A percentile compares a stretch with the other conserved stretches of the same genome.
phyloP scores from a whole-genome alignment of 2,329 filamentous ascomycete genomes.

The Curvularia verruculosa region DNA sequence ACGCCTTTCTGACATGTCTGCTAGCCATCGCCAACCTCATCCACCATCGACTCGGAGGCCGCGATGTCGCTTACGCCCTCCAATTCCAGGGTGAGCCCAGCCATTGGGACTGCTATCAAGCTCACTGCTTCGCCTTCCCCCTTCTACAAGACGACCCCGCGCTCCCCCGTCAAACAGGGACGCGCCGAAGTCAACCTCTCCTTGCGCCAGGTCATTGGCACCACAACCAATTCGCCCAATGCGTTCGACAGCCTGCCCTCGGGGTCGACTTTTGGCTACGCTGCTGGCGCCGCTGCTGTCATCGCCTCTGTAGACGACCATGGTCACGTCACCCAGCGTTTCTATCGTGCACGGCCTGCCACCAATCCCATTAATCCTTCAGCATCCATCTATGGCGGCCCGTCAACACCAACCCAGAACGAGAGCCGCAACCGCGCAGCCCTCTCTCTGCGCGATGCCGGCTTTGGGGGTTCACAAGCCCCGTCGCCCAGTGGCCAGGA shows the following conservation, averaged over 20 bases:
- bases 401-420: slow-evolving; percentile 60
- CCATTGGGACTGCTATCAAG: slow-evolving; percentile 48
- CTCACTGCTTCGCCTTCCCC: slow-evolving; percentile 74
- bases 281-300: slow-evolving; percentile 91
- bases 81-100: slow-evolving; percentile 49
- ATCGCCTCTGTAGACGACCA: slow-evolving; percentile 78
- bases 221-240: slow-evolving; percentile 81
- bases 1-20: slow-evolving; percentile 38
- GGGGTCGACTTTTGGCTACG: slow-evolving; percentile 78
- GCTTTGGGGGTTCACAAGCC: slow-evolving; percentile 50
- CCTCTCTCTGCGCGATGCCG: slow-evolving; percentile 58
- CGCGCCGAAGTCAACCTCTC: slow-evolving; percentile 63
- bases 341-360: slow-evolving; percentile 83
- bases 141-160: slow-evolving; percentile 62
- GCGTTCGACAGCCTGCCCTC: slow-evolving; percentile 82
- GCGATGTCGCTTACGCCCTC: slow-evolving; percentile 50
- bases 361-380: slow-evolving; percentile 69
- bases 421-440: slow-evolving; percentile 65
- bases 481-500: slow-evolving; percentile 57
- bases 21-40: slow-evolving; percentile 29
- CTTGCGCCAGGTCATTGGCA: slow-evolving; percentile 85
- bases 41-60: slow-evolving; percentile 36
- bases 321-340: slow-evolving; percentile 72
- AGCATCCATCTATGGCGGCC: slow-evolving; percentile 58
- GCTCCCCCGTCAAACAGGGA: slow-evolving; percentile 64